These are phyloP conservation scores for Asterochloris sp. DNA, from an alignment of 139 green algal genomes.

Conservation along the genomic window DNA sequence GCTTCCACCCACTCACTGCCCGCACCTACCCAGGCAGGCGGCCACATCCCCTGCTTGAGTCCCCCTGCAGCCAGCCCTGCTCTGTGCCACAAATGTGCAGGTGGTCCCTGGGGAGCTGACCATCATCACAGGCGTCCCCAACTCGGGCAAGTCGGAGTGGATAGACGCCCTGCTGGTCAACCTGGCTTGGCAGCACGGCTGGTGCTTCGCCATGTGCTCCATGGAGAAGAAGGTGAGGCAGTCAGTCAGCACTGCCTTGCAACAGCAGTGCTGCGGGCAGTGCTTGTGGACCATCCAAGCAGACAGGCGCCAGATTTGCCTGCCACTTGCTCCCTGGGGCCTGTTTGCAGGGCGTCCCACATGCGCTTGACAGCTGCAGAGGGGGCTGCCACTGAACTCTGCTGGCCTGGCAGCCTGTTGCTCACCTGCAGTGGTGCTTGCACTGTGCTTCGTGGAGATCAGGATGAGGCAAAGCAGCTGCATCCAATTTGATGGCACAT, in stretches of 20 bases:
- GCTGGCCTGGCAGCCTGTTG: no score
- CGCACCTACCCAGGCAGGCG: background rate
- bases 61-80: no score
- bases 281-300: no score
- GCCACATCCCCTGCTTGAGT: no score
- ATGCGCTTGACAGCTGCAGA: background rate
- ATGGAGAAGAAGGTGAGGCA: slow-evolving; percentile 78
- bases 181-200: slow-evolving; percentile 72
- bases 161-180: slow-evolving; percentile 93
- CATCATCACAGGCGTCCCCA: slow-evolving; percentile 93
- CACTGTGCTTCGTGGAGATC: no score
- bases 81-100: slow-evolving; percentile 16
- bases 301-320: no score
- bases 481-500: no score
- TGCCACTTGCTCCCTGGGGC: no score
- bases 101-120: slow-evolving; percentile 91
- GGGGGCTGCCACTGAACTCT: no score
- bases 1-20: background rate
- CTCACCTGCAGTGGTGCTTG: no score
- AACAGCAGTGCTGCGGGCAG: no score
- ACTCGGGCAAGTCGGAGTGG: slow-evolving; percentile 96
- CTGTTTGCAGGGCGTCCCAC: slow-evolving; percentile 20
- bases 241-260: background rate
- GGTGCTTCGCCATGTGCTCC: slow-evolving; percentile 86
- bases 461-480: no score